Conservation (phyloP, 768 basidiomycete genomes). For the Pleurotus sapidus region DNA sequence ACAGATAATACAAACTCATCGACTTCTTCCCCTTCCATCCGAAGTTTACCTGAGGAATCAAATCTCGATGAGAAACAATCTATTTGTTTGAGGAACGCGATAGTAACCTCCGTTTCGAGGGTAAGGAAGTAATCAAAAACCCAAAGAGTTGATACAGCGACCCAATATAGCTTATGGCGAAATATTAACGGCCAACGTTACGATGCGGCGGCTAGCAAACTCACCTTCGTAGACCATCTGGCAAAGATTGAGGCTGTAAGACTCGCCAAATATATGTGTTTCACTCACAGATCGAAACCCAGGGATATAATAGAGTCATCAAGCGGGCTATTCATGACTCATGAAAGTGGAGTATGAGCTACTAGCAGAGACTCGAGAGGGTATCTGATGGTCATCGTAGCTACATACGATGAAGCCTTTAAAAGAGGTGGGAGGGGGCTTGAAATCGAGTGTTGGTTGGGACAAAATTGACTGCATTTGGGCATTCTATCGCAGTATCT, state of each 20-base stretch:
- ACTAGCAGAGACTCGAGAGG: too few relatives aligned
- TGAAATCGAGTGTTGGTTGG: too few relatives aligned
- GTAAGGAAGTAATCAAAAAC: constrained; percentile 2
- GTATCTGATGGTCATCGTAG: too few relatives aligned
- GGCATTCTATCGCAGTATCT: too few relatives aligned
- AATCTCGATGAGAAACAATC: neutral
- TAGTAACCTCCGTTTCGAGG: neutral
- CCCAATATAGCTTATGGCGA: constrained; percentile 2
- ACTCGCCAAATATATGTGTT: neutral
- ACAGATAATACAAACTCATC: neutral
- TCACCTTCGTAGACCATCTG: neutral
- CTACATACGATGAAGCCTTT: too few relatives aligned
- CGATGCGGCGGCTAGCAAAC: neutral
- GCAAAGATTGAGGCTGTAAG: neutral
- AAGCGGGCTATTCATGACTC: too few relatives aligned
- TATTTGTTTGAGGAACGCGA: too few relatives aligned
- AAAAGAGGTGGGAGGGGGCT: too few relatives aligned
- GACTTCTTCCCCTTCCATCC: constrained; percentile 2
- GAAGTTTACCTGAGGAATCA: neutral
- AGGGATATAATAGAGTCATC: neutral
- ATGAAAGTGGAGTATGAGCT: too few relatives aligned
- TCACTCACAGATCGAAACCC: neutral
- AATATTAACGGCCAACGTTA: neutral
- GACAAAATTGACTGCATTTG: too few relatives aligned
- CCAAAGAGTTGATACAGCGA: constrained; percentile 1